These are phyloP conservation scores for Botryotinia globosa DNA, from an alignment of 2,329 filamentous ascomycete species.

Conservation along the genomic window DNA sequence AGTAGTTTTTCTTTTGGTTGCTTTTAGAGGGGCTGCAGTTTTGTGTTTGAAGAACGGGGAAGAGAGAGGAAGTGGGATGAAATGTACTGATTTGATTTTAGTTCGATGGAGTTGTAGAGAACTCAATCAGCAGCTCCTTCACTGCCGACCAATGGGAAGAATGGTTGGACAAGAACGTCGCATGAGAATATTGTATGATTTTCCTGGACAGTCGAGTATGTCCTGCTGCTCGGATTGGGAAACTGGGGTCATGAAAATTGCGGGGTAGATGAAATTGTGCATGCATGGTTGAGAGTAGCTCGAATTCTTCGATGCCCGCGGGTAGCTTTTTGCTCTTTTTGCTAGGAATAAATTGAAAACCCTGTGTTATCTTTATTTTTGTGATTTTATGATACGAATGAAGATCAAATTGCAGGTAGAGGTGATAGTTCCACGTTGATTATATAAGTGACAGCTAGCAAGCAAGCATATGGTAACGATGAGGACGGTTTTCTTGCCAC, in stretches of 20 bases:
- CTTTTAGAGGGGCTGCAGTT: too few relatives aligned
- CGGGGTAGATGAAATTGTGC: neutral
- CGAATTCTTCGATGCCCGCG: neutral
- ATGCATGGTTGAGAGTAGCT: neutral
- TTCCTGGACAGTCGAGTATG: neutral
- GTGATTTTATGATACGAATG: neutral
- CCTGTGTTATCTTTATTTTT: neutral
- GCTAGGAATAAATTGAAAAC: neutral
- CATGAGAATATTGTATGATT: neutral
- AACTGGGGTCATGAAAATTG: neutral
- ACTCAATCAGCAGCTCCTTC: slow-evolving; percentile 76
- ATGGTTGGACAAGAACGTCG: slow-evolving; percentile 19
- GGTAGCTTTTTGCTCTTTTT: neutral
- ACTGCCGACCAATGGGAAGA: slow-evolving; percentile 78
- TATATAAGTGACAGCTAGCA: neutral
- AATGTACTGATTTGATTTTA: neutral
- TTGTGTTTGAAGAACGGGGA: neutral
- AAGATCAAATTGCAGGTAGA: neutral
- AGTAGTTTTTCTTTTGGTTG: neutral
- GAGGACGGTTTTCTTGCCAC: neutral
- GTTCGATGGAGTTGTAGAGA: slow-evolving; percentile 81
- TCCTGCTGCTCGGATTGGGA: neutral
- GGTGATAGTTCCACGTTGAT: neutral
- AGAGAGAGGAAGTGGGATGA: neutral
- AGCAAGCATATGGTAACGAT: neutral